Evolutionary conservation across 2,329 filamentous ascomycete genomes (phyloP), one percentile per base, ranked within the genome.

Genomic region (Colletotrichum lindemuthianum): DNA sequence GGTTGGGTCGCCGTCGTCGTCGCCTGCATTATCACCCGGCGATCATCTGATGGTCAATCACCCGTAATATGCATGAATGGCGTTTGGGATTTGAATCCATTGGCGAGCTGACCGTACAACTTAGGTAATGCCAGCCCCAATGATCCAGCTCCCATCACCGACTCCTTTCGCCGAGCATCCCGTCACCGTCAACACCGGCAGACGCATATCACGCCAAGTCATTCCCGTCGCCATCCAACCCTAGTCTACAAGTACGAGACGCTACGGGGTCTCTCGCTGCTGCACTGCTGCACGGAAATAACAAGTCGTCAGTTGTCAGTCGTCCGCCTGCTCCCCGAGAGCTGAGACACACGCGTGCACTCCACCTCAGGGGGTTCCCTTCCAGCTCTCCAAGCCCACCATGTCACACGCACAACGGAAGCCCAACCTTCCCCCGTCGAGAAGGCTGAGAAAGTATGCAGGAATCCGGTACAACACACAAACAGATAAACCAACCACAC

Each of bases 371-470:
- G 24, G 24, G 24, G 24, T 24, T 24, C 24, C 24, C 24, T 24
- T 24, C 24, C 24, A 24, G 61, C 12, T 24, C 57, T 43, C 33
- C 54, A 41, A 32, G 43, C 51, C 52, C 15, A 48, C 45, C 60
- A 44, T 13, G 16, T 56, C 32, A 48, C 58, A 47, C 63, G 48
- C 45, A 24, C 59, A 51, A 61, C 58, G 50, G 24, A 24, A 63
- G 52, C 63, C 52, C 63, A 57, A 65, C 63, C 51, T 63, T 52
- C 63, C 63, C 63, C 63, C 63, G 63, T 65, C 58, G 58, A 65
- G 63, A 65, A 65, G 63, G 63, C 63, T 65, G 63, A 65, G 40
- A 65, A 39, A 49, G 36, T 61, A 63, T 61, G 63, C 63, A 47
- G 16, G 33, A 57, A 65, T 45, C 51, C 63, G 43, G 24, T 33